Conservation (phyloP, 192 early-diverging fungal genomes). For the Radiomyces spectabilis region DNA sequence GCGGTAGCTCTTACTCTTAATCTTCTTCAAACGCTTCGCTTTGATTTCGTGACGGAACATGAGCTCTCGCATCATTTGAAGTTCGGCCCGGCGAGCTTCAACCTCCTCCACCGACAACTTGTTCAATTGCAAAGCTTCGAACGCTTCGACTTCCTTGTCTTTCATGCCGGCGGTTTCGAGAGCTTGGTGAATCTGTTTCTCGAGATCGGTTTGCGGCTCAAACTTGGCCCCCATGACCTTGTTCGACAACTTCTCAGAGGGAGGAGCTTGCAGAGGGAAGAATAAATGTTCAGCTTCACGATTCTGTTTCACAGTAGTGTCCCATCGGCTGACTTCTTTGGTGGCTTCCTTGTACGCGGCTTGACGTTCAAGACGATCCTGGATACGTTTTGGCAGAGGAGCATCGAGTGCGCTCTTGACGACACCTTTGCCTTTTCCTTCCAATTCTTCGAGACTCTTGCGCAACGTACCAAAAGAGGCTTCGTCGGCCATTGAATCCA, state of each 20-base stretch:
- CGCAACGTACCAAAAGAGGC: constrained; percentile 57
- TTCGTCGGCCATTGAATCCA: constrained; percentile 58
- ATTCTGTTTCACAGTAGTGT: constrained; percentile 72
- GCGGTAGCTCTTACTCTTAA: constrained; percentile 94
- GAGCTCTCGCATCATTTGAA: constrained; percentile 86
- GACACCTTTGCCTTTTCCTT: constrained; percentile 36
- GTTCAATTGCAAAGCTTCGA: constrained; percentile 83
- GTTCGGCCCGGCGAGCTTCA: constrained; percentile 60
- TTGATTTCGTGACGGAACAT: constrained; percentile 92
- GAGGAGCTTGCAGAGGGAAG: constrained; percentile 49
- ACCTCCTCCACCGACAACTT: constrained; percentile 79
- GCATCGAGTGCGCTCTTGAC: constrained; percentile 48
- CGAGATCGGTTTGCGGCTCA: constrained; percentile 60
- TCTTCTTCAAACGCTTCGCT: constrained; percentile 88
- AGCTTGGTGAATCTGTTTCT: constrained; percentile 66
- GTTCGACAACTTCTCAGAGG: constrained; percentile 35
- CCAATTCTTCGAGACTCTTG: constrained; percentile 51
- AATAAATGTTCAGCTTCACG: constrained; percentile 72
- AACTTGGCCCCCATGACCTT: constrained; percentile 56
- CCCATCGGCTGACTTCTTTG: constrained; percentile 81
- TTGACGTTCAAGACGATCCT: constrained; percentile 78
- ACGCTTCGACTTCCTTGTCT: constrained; percentile 71
- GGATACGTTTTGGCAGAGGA: constrained; percentile 74
- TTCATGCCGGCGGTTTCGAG: constrained; percentile 67
- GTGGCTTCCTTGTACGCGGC: constrained; percentile 83